These are phyloP conservation scores for Penicillium paradoxum DNA, from an alignment of 495 filamentous ascomycete genomes.

Conservation along the genomic window DNA sequence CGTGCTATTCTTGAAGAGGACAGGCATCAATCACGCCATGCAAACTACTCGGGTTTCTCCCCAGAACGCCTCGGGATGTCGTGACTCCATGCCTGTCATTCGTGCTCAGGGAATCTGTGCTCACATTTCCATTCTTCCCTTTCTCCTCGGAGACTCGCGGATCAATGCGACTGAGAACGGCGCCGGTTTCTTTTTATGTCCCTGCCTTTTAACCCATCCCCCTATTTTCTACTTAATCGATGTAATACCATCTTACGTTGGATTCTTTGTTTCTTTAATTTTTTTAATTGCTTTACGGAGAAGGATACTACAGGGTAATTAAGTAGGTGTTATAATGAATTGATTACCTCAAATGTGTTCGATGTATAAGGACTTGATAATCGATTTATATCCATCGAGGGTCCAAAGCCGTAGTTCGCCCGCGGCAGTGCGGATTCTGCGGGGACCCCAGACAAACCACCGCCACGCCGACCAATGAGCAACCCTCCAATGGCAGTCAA, in stretches of 20 bases:
- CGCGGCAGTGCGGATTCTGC: too few relatives aligned
- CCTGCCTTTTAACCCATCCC: conserved; percentile 1
- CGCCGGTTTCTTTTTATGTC: not conserved
- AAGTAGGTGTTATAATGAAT: conserved; percentile 8
- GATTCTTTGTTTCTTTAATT: conserved; percentile 8
- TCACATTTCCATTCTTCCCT: not conserved
- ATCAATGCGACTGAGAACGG: not conserved
- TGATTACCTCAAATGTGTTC: not conserved
- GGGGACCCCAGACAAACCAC: not conserved
- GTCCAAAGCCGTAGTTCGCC: too few relatives aligned
- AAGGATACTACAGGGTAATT: conserved; percentile 5
- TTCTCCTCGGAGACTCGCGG: too few relatives aligned
- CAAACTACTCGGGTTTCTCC: conserved; percentile 5
- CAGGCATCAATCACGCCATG: not conserved
- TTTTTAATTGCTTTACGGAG: conserved; percentile 4
- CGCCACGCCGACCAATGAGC: not conserved
- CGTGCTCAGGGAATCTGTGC: conserved; percentile 11
- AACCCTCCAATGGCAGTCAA: not conserved
- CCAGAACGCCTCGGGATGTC: conserved; percentile 8
- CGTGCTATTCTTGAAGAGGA: not conserved
- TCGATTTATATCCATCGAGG: too few relatives aligned
- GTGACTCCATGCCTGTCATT: conserved; percentile 14
- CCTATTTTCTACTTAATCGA: conserved; percentile 24
- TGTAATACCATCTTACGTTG: conserved; percentile 39
- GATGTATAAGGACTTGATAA: not conserved